Evolutionary conservation across 192 early-diverging fungal species (phyloP), one percentile per base, ranked within the genome.

Genomic region (Jimgerdemannia lactiflua): DNA sequence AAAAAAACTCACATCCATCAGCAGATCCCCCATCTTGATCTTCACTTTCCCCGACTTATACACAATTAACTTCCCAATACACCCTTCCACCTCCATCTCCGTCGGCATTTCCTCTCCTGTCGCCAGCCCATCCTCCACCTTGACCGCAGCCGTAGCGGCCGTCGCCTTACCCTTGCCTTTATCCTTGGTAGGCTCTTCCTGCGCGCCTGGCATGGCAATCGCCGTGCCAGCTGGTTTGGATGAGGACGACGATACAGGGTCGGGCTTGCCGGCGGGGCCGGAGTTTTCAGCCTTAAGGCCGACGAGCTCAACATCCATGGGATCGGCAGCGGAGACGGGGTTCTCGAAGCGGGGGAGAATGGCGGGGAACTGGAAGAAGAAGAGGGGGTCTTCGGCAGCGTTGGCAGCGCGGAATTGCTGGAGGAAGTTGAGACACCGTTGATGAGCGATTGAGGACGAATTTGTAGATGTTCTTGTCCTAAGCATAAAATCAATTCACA

Each of bases 11-110:
- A 89, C 86, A 44, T 92, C 91, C 74, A 91, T 79, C 3, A 86
- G 59, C n/a, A 92, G 77, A 43, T 85, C 80, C n/a, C 90, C 91
- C 64, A 92, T 70, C 69, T 85, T 81, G 72, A 92, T 73, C 80
- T 89, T 89, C 79, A 91, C 88, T 74, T 89, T 89, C 4, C 90
- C 91, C 44, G 85, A 87, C 82, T 89, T 88, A 74, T 88, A 90
- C 1, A 92, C 78, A 8, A 90, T 43, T 70, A 92, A 44, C 72
- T 85, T 85, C 10, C 91, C 91, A 70, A 90, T 83, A 64, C 79
- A 72, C n/a, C 91, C 91, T 59, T 59, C 49, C 6, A 59, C 49
- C 6, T 59, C 49, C 14, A 14, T 14, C 42, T 89, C 86, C 42
- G 78, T 77, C 67, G 79, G 49, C 11, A 69, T 77, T 42, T 39